Conservation (phyloP, 208 protist species). For the Leishmania arabica region DNA sequence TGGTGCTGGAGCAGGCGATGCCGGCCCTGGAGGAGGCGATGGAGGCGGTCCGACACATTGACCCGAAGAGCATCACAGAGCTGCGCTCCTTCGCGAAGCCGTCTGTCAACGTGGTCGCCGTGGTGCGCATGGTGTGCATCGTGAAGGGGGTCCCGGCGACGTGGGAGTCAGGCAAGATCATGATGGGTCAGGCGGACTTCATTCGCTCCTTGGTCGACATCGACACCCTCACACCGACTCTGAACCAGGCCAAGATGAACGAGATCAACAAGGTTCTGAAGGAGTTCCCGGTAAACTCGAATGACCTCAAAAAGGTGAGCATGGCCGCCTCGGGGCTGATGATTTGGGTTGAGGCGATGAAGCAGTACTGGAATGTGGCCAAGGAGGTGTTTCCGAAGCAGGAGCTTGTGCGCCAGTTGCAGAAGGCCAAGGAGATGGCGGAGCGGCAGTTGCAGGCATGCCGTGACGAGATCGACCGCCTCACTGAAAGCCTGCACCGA, state of each 20-base stretch:
- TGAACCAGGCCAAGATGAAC: conserved; percentile 95
- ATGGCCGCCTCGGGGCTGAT: conserved; percentile 94
- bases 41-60: conserved; percentile 95
- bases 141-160: conserved; percentile 89
- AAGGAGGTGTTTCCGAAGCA: conserved; percentile 98
- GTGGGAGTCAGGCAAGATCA: conserved; percentile 92
- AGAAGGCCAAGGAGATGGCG: conserved; percentile 91
- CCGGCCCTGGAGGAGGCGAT: conserved; percentile 96
- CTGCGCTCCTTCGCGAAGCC: conserved; percentile 97
- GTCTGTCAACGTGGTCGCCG: conserved; percentile 92
- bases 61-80: conserved; percentile 96
- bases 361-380: conserved; percentile 97
- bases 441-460: conserved; percentile 86
- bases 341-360: conserved; percentile 98
- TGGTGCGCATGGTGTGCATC: conserved; percentile 95
- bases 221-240: conserved; percentile 79
- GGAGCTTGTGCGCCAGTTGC: conserved; percentile 92
- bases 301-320: conserved; percentile 91
- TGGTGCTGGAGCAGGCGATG: conserved; percentile 96
- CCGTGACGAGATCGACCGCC: conserved; percentile 91
- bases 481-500: conserved; percentile 91
- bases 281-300: conserved; percentile 91
- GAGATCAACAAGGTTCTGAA: conserved; percentile 95
- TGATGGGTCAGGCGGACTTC: conserved; percentile 93
- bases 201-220: conserved; percentile 92